Percentiles rank a stretch among this genome's conserved stretches.
phyloP scores from a whole-genome alignment of 177 flowering plant species.

The Vitis hybrid region DNA sequence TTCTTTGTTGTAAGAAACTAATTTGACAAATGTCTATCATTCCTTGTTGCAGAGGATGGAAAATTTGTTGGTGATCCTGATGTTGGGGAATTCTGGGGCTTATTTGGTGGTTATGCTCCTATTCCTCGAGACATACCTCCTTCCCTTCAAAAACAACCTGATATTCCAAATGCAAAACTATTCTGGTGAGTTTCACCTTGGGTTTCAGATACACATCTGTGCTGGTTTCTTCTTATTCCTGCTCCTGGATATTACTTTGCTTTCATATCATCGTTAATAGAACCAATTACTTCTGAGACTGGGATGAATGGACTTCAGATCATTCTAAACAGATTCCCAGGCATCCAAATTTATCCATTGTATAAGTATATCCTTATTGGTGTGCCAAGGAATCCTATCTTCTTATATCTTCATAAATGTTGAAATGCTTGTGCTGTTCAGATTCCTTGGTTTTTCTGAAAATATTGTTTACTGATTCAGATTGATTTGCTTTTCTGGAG shows the following conservation, averaged over 20 bases:
- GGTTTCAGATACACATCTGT: background rate
- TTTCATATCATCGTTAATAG: background rate
- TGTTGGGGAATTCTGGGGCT: slow-evolving; percentile 84
- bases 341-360: background rate
- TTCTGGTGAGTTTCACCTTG: slow-evolving; percentile 38
- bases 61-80: slow-evolving; percentile 84
- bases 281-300: background rate
- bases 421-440: background rate
- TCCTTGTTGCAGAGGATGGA: slow-evolving; percentile 66
- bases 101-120: slow-evolving; percentile 92
- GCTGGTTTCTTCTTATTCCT: background rate
- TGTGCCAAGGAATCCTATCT: background rate
- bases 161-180: slow-evolving; percentile 31
- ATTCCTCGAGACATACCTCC: slow-evolving; percentile 51
- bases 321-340: background rate
- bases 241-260: background rate
- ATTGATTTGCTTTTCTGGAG: no score
- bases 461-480: background rate
- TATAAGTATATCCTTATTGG: background rate
- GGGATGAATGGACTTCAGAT: background rate
- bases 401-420: background rate
- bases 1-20: background rate
- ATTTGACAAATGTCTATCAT: background rate
- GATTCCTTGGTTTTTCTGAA: background rate
- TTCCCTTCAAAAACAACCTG: slow-evolving; percentile 22